These are phyloP conservation scores for Cercophora newfieldiana DNA, from an alignment of 495 filamentous ascomycete species.

Conservation along the genomic window DNA sequence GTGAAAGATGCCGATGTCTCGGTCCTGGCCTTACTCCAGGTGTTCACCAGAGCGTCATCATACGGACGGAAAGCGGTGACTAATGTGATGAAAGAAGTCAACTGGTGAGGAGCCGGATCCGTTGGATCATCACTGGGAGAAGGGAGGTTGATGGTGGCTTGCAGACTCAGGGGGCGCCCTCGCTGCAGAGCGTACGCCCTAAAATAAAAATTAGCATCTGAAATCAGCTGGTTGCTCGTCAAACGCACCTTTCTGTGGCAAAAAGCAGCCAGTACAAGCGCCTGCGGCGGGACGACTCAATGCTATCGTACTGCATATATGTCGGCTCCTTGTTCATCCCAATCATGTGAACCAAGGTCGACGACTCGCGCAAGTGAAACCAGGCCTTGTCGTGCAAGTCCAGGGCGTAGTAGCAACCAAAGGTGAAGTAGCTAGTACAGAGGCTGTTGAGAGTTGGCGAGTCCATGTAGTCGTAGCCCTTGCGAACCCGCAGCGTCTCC, in stretches of 20 bases:
- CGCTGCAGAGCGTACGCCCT: constrained; percentile 75
- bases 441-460: constrained; percentile 66
- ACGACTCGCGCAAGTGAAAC: constrained; percentile 71
- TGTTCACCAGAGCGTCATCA: constrained; percentile 65
- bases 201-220: constrained; percentile 23
- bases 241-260: constrained; percentile 64
- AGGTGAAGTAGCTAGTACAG: constrained; percentile 79
- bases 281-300: constrained; percentile 56
- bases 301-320: constrained; percentile 55
- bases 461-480: constrained; percentile 72
- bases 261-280: constrained; percentile 73
- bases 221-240: neutral
- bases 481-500: constrained; percentile 73
- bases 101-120: constrained; percentile 49
- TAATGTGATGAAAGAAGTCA: constrained; percentile 65
- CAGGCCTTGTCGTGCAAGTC: constrained; percentile 72
- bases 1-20: constrained; percentile 62
- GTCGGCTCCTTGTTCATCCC: constrained; percentile 63
- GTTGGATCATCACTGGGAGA: constrained; percentile 64
- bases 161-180: constrained; percentile 61
- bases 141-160: constrained; percentile 62
- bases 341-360: constrained; percentile 58
- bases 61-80: constrained; percentile 70
- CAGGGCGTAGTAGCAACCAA: constrained; percentile 71
- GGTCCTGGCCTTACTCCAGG: constrained; percentile 70